These are phyloP conservation scores for Saccharomycopsis malanga DNA, from an alignment of 805 yeast species.

Conservation along the genomic window DNA sequence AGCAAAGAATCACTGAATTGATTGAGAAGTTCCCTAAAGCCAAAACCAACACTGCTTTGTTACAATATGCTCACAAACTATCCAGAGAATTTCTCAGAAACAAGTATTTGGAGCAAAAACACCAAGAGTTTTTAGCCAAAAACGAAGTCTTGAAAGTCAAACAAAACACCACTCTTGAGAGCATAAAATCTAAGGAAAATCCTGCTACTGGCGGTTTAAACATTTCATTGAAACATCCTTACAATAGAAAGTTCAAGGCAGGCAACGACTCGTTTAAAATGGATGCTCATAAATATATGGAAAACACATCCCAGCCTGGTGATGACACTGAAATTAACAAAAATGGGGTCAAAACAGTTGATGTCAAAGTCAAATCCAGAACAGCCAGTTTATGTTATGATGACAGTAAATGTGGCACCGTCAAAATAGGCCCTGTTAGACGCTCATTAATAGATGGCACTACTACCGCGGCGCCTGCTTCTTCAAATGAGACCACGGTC, in stretches of 20 bases:
- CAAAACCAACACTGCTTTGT: conserved; percentile 20
- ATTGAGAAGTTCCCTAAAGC: conserved; percentile 20
- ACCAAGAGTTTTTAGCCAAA: conserved; percentile 12
- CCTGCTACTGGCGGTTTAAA: conserved; percentile 8
- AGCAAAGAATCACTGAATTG: conserved; percentile 12
- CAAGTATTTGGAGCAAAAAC: conserved; percentile 16
- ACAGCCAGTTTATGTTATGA: conserved; percentile 16
- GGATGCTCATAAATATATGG: conserved; percentile 16
- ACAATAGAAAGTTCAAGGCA: conserved; percentile 6
- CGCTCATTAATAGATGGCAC: conserved; percentile 7
- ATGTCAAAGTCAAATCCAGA: conserved; percentile 8
- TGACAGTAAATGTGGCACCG: conserved; percentile 19
- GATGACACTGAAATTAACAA: conserved; percentile 2
- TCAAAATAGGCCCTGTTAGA: conserved; percentile 18
- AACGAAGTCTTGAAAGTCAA: not conserved
- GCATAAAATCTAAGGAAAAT: too few species aligned
- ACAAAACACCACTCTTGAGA: not conserved
- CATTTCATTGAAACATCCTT: conserved; percentile 10
- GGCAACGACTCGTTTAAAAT: too few species aligned
- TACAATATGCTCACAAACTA: conserved; percentile 20
- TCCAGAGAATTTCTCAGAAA: conserved; percentile 17
- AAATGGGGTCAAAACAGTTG: not conserved
- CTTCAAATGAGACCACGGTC: too few species aligned
- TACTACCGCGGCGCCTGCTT: not conserved
- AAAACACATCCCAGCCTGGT: not conserved